Percentiles rank a stretch among this genome's conserved stretches.
Conservation (phyloP, 1,284 basidiomycete species). For the Ceratobasidium sp. region DNA sequence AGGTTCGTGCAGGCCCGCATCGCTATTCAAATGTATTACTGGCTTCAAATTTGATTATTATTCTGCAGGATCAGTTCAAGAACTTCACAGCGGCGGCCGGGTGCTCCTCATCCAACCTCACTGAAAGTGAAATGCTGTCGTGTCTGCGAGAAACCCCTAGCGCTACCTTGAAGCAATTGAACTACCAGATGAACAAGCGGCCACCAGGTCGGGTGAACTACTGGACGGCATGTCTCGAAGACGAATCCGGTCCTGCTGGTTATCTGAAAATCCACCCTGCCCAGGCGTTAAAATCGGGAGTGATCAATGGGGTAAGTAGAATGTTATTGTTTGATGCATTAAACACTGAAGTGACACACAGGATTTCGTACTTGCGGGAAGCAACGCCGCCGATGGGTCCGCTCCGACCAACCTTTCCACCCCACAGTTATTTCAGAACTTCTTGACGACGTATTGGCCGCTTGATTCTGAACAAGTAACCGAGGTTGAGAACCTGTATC, state of each 20-base stretch:
- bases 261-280: slow-evolving; percentile 25
- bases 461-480: not conserved
- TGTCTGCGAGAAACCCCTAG: slow-evolving; percentile 2
- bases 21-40: no score
- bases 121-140: not conserved
- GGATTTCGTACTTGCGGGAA: slow-evolving; percentile 21
- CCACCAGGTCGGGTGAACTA: slow-evolving; percentile 11
- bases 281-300: not conserved
- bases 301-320: slow-evolving; percentile 12
- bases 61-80: slow-evolving; percentile 22
- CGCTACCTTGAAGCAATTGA: slow-evolving; percentile 3
- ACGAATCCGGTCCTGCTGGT: not conserved
- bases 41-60: not conserved
- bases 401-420: slow-evolving; percentile 22
- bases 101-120: not conserved
- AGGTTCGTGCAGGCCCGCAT: not conserved
- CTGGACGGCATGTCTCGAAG: slow-evolving; percentile 22
- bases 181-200: slow-evolving; percentile 31
- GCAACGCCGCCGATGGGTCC: slow-evolving; percentile 24
- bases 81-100: slow-evolving; percentile 11
- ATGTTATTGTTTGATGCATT: not conserved
- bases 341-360: not conserved
- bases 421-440: not conserved
- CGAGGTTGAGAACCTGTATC: slow-evolving; percentile 4
- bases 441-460: slow-evolving; percentile 13